Evolutionary conservation across 163 green algal species (phyloP).

Genomic region (Prototheca cutis): DNA sequence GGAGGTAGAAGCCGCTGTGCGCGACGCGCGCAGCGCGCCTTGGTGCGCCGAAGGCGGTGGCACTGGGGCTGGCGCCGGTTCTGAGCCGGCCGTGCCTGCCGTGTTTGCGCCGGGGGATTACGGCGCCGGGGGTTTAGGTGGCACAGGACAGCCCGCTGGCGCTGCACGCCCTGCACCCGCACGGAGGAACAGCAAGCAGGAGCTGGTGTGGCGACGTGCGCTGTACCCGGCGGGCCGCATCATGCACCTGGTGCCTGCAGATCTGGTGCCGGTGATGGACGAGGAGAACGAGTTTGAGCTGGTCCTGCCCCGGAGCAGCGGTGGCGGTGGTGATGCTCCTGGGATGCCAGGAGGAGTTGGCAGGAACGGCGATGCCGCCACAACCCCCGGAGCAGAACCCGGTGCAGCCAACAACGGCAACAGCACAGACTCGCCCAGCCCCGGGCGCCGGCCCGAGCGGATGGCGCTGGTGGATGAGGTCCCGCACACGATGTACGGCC

Average conservation of each 20-base stretch:
- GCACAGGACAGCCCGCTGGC: too few species aligned
- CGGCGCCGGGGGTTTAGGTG: conserved; percentile 1
- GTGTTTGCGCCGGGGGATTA: conserved; percentile 23
- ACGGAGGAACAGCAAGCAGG: too few species aligned
- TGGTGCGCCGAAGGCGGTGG: not conserved
- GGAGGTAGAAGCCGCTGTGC: conserved; percentile 20
- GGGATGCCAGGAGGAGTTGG: not conserved
- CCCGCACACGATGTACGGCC: conserved; percentile 51
- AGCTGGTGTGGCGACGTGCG: conserved; percentile 31
- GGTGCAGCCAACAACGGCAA: not conserved
- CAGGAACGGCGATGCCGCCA: not conserved
- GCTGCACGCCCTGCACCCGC: too few species aligned
- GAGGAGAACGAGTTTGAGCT: not conserved
- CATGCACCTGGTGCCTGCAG: conserved; percentile 64
- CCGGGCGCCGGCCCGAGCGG: not conserved
- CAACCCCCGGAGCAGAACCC: too few species aligned
- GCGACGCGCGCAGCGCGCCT: conserved; percentile 17
- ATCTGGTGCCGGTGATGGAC: conserved; percentile 25
- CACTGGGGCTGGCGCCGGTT: too few species aligned
- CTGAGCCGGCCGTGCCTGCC: conserved; percentile 10
- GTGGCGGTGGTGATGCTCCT: not conserved
- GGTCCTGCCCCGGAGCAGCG: not conserved
- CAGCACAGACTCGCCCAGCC: not conserved
- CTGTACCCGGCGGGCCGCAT: conserved; percentile 73
- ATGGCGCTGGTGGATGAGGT: conserved; percentile 36